Conservation (phyloP, 202 grass and related monocot species). For the Sporobolus alterniflorus region DNA sequence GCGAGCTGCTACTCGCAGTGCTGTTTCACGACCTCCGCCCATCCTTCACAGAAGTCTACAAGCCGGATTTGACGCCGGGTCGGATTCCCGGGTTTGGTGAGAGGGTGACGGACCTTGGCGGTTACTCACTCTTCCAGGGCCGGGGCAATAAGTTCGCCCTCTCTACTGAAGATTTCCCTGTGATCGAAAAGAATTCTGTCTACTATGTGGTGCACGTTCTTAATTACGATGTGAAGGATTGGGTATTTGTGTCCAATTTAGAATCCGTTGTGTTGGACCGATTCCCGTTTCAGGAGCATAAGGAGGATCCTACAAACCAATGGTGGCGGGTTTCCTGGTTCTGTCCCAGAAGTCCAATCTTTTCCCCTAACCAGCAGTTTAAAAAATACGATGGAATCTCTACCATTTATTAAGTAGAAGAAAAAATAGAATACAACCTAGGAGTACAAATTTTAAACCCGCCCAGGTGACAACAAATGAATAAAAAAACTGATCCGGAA, state of each 20-base stretch:
- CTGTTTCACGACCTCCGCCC: not conserved
- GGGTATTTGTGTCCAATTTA: conserved; percentile 2
- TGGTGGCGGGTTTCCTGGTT: not conserved
- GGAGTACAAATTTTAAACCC: too few species aligned
- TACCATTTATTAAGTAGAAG: too few species aligned
- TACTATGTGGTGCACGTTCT: not conserved
- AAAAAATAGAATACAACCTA: too few species aligned
- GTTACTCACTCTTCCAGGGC: not conserved
- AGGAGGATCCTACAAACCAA: not conserved
- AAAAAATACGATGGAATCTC: too few species aligned
- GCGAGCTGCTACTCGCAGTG: not conserved
- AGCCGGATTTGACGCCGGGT: not conserved
- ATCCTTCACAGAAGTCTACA: not conserved
- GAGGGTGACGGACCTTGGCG: not conserved
- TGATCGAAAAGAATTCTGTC: not conserved
- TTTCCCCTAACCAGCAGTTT: too few species aligned
- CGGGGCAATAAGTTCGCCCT: not conserved
- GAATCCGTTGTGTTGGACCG: not conserved
- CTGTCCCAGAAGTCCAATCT: not conserved
- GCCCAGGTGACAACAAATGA: too few species aligned
- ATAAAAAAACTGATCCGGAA: too few species aligned
- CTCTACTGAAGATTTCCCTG: not conserved
- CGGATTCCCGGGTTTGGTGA: not conserved
- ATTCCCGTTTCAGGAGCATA: not conserved
- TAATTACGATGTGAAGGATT: not conserved